Conservation (phyloP, 176 grass and related monocot genomes). For the Aegilops sharonensis region DNA sequence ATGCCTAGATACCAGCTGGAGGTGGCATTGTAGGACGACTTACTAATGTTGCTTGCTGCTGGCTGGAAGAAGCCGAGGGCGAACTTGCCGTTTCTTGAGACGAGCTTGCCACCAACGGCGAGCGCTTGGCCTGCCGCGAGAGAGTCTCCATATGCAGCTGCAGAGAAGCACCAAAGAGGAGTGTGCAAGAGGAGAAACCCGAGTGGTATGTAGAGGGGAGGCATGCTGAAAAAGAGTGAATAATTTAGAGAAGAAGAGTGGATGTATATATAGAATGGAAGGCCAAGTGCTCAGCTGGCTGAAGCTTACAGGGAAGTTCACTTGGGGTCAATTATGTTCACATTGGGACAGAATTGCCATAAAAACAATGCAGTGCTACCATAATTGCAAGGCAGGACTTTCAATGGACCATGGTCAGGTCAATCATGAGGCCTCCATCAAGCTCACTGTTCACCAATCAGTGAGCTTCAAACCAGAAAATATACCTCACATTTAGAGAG, state of each 20-base stretch:
- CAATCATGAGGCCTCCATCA: background rate
- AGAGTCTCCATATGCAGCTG: background rate
- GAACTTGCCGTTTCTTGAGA: too few relatives aligned
- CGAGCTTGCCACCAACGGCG: background rate
- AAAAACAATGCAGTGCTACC: background rate
- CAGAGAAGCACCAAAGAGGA: background rate
- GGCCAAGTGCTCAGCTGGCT: background rate
- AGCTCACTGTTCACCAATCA: background rate
- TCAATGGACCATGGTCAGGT: background rate
- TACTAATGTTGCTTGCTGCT: too few relatives aligned
- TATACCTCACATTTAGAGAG: background rate
- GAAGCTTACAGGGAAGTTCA: background rate
- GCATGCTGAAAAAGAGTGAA: background rate
- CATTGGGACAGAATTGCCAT: background rate
- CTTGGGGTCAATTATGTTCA: background rate
- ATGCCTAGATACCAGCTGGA: constrained; percentile 7
- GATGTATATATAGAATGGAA: background rate
- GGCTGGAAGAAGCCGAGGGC: too few relatives aligned
- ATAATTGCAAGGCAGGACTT: background rate
- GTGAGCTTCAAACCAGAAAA: background rate
- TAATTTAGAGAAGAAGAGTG: background rate
- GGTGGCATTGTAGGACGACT: too few relatives aligned
- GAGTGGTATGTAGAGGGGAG: background rate
- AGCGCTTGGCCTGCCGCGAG: background rate
- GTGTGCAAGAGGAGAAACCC: background rate